Evolutionary conservation across 129 eudicot species (phyloP), one percentile per base, ranked within the genome.

Genomic region (Flaveria bidentis): DNA sequence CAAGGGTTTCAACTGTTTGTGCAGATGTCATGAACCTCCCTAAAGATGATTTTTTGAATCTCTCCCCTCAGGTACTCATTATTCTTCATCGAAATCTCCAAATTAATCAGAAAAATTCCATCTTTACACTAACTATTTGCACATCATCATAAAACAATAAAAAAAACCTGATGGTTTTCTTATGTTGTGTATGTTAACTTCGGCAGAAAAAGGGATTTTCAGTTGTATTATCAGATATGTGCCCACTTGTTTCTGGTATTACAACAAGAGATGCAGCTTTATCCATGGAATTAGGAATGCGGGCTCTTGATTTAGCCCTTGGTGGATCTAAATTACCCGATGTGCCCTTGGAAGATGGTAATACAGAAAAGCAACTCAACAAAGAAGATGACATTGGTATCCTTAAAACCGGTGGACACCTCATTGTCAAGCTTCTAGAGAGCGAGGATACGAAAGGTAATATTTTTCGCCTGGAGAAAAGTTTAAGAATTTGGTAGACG

Each of bases 161-260:
- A n/a, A 65, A 50, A 26, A 58, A 20, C 41, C 42, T 23, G 17
- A 26, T 42, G 22, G 26, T 42, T 61, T 61, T 25, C 26, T 41
- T 26, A 39, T 39, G n/a, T 20, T 49, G 36, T 20, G 10, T 69
- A 28, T 57, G 69, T 36, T 20, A 63, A 66, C 42, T 63, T 28
- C 78, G 77, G 85, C 88, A 91, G 98, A 72, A 91, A 74, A 82
- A 85, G 44, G 98, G 97, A 28, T 93, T 93, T 78, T 88, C 88
- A 0, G 89, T 88, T 71, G 85, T 90, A 46, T 88, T 93, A 76
- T 93, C 98, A n/a, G 98, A 93, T 75, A 93, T 93, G 98, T 93
- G 98, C 68, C 98, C 97, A 58, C 81, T 75, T 33, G 96, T 93
- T 30, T 88, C 98, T 46, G 98, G 98, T 62, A 93, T 93, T 85